A percentile compares a stretch with the other conserved stretches of the same genome.
Conservation (phyloP, 306 rosid species). For the Cajanus cajan region DNA sequence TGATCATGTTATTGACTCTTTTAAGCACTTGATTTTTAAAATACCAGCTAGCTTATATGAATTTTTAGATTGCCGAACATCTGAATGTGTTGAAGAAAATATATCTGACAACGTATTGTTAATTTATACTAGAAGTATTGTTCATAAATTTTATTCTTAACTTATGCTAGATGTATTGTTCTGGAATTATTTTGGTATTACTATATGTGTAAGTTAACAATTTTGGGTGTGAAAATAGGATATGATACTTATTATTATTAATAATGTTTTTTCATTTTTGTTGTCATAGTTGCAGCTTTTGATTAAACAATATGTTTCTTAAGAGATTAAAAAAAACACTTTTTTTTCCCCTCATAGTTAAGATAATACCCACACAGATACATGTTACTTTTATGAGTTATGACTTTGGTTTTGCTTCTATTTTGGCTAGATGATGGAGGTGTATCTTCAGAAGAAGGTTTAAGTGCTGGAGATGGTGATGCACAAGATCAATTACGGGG, state of each 20-base stretch:
- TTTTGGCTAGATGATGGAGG: conserved; percentile 63
- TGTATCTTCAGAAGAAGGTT: conserved; percentile 76
- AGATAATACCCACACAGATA: background rate
- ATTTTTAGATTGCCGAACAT: background rate
- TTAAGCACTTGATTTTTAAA: no score
- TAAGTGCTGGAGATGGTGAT: conserved; percentile 68
- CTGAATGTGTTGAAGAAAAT: background rate
- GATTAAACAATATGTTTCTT: background rate
- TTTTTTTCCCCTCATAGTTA: background rate
- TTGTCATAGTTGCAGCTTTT: background rate
- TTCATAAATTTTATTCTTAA: no score
- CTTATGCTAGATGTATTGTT: background rate
- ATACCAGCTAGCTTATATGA: background rate
- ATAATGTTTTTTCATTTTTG: background rate
- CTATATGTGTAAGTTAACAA: background rate
- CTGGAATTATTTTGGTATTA: background rate
- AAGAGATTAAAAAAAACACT: background rate
- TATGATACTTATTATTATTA: no score
- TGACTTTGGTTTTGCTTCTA: background rate
- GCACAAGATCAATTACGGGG: conserved; percentile 48
- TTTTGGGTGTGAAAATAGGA: background rate
- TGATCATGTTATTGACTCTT: background rate
- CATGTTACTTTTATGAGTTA: background rate
- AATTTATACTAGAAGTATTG: background rate
- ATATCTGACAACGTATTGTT: no score